Percentiles rank a stretch among this genome's conserved stretches.
These are phyloP conservation scores for Pleurotus pulmonarius DNA, from an alignment of 768 basidiomycete genomes.

Conservation along the genomic window DNA sequence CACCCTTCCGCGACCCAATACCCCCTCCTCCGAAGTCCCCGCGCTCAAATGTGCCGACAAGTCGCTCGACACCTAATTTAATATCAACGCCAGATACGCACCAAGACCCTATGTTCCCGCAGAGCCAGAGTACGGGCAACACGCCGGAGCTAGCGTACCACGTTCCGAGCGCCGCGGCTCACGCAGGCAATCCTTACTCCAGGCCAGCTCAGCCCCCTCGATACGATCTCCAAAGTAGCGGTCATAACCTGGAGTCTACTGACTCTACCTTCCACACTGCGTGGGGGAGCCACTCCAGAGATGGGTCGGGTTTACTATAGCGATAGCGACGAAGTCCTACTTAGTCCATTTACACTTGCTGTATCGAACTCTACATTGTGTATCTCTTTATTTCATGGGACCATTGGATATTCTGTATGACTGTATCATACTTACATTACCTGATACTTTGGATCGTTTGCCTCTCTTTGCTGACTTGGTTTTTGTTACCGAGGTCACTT, in stretches of 20 bases:
- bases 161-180: neutral
- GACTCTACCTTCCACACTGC: neutral
- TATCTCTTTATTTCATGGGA: too few species aligned
- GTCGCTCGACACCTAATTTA: constrained; percentile 3
- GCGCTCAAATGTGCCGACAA: neutral
- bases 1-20: neutral
- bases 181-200: neutral
- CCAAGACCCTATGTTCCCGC: neutral
- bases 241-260: neutral
- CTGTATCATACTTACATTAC: too few species aligned
- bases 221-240: neutral
- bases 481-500: too few species aligned
- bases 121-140: neutral
- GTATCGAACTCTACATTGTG: too few species aligned
- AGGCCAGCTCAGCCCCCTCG: neutral
- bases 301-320: neutral
- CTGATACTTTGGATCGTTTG: too few species aligned
- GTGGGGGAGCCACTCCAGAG: neutral
- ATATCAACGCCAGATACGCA: neutral
- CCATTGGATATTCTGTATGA: too few species aligned
- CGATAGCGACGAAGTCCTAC: too few species aligned
- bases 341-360: too few species aligned
- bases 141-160: neutral
- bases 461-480: too few species aligned
- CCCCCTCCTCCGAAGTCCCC: neutral